Base-by-base conservation (phyloP, 495 filamentous ascomycete species). In the Beverwykella pulmonaria region DNA sequence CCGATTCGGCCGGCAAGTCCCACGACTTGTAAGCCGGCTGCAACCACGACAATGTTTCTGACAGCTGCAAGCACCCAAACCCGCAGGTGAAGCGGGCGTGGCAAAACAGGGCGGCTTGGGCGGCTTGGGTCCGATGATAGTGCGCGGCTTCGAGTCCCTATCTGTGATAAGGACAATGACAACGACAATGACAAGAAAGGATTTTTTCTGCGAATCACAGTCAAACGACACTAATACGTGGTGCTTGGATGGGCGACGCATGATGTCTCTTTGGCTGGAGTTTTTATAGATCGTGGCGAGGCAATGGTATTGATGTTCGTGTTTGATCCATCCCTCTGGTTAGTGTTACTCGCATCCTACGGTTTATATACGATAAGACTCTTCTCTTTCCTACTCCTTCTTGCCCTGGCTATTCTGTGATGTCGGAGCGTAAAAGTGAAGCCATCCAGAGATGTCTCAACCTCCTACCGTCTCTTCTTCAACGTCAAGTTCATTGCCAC, bases 1-100 rank as follows among this genome's bases (percentile, higher is more conserved):
- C 90, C 77, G 92, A 96, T 73, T 84, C 88, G 74, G 85, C 87
- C 73, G 79, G 80, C 76, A 84, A 82, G 70, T 79, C 68, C 15
- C 62, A 69, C 39, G 39, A 9, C 39, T 44, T 44, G 53, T 71
- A 68, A 62, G 44, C 44, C 9, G 17, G 30, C 26, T 19, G 39
- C 50, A 53, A 10, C 26, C 20, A 22, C 59, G 56, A 36, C 22
- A 29, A 53, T 47, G 29, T 19, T 68, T 69, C 67, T 69, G 44
- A 69, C 61, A 69, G 61, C 60, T 55, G 56, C 54, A 61, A 59
- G 58, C 46, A 64, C 30, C 32, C 32, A 5, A 12, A 6, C 32
- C 61, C 30, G 59, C 20, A 20, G 53, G 29, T 20, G 53, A 63
- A 41, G 29, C 59, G 29, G 47, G 39, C 27, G 57, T 20, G 23